Base-by-base conservation (phyloP, 192 early-diverging fungal species). In the Helicostylum pulchrum region DNA sequence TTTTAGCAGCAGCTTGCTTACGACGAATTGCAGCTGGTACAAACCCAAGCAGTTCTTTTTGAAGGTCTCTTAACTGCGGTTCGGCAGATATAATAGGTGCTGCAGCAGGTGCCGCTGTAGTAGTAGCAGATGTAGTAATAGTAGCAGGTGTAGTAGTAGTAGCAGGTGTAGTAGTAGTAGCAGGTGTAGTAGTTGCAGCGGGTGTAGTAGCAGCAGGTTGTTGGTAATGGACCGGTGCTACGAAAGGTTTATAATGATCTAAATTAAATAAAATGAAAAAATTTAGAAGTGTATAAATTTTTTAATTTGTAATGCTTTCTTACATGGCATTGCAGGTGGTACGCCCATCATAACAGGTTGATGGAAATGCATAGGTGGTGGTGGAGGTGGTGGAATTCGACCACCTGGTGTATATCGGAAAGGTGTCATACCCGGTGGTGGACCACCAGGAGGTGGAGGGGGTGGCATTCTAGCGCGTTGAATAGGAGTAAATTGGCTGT, bases 21-120 rank as follows among this genome's bases (percentile, higher is more conserved):
- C 79, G 77, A 15, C 80, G 66, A 34, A 92, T 63, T 3, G 81
- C 72, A 14, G 83, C 72, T 0, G 92, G 92, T 1, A 94, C 87
- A 57, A 94, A 75, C 3, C 80, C 71, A 8, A 85, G 83, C 31
- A 91, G 70, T 73, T 94, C 92, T 60, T 91, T 90, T 73, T 89
- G 87, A 61, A 94, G 77, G 67, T 94, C 86, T 52, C 92, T 84
- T 56, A 92, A 80, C 62, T 88, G 77, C 15, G 92, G 92, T 51
- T 84, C 90, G 0, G 89, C 92, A 21, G 87, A 80, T 15, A 94
- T 85, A 15, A 87, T 85, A n/a, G 76, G 71, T 15, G 78, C 62
- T 9, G 76, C 45, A 7, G 42, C 54, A 12, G 66, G 11, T 42
- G 32, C 55, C 17, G 19, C 11, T 9, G 31, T 53, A 10, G 51